Base-by-base conservation (phyloP, 2,329 filamentous ascomycete species). In the Botrytis porri region DNA sequence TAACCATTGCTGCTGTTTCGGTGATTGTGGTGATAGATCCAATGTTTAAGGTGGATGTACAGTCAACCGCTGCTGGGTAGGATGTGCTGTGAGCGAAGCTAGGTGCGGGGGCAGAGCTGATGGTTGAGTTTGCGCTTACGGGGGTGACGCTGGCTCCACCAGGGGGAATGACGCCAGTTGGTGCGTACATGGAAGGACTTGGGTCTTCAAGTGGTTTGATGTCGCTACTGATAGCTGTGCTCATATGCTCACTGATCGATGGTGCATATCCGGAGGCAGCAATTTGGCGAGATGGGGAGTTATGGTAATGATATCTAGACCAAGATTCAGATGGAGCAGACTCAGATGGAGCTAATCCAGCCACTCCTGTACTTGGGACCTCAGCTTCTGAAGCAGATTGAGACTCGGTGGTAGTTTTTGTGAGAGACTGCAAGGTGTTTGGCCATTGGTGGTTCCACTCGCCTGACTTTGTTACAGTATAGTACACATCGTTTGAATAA, bases 351-450 rank as follows among this genome's bases (percentile, higher is more conserved):
- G 25, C 22, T n/a, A n/a, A n/a, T 18, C 1, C 35, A 39, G 35
- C 22, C 37, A 39, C 25, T 62, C 25, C 60, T 62, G 60, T 62
- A n/a, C 60, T 62, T n/a, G n/a, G 60, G 16, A 39, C 35, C 25
- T 39, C 35, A n/a, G 14, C 5, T n/a, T 39, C 12, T 41, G 60
- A n/a, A 62, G 22, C 37, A 39, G 37, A 62, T 62, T 62, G 60
- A n/a, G 25, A 18, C 25, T 37, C 37, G 22, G 60, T 18, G 60
- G 35, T 9, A 9, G 60, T 62, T 62, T n/a, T 39, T 16, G 60
- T 62, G 60, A 62, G 37, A 25, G 60, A 62, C 22, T 62, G 37
- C 22, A 62, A 62, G 60, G 60, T 62, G 60, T 37, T 62, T 39
- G 60, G 22, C 14, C 37, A 10, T 41, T 62, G 60, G 6, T 62